Base-by-base conservation (phyloP, 176 grass and related monocot species). In the Tillandsia fasciculata region DNA sequence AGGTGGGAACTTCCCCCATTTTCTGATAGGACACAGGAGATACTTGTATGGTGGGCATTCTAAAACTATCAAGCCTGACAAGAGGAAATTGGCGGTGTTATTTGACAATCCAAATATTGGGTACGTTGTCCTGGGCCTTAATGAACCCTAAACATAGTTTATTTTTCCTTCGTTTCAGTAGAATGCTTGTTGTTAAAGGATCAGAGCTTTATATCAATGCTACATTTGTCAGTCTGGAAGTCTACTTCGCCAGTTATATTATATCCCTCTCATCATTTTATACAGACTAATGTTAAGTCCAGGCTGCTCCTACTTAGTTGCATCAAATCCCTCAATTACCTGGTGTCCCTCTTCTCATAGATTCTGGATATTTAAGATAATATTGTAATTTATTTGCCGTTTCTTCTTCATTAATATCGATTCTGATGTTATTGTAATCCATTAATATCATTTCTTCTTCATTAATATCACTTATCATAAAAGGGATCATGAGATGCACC, bases 1-100 rank as follows among this genome's bases (percentile, higher is more conserved):
- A 90, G 95, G 95, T 54, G 90, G 95, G 71, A 99, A 94, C 78
- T 99, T 99, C 69, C 90, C 95, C 61, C 90, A 99, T 65, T 93
- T 99, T 42, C 78, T 94, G 71, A 68, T 94, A 42, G 95, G 95
- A 59, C 95, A 99, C 80, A 90, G 95, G 78, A 86, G 84, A 84
- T 90, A 90, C 73, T 58, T 94, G 70, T 99, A 90, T 82, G 89
- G 75, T 64, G 90, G 95, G 10, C 95, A 99, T 78, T 85, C 95
- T 1, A 99, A 94, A 74, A 93, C 94, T 61, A 93, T 99, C 74
- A 99, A 99, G 64, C 94, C 94, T 47, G 89, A 99, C 66, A 99
- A 99, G 84, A 85, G 94, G 86, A 93, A 88, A 81, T 79, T 99
- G 61, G 89, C 94, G 28, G 12, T 99, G 68, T 86, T 99, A 20